Evolutionary conservation across 352 stramenopile species (phyloP), one percentile per base, ranked within the genome.

Genomic region (Phytophthora boehmeriae): DNA sequence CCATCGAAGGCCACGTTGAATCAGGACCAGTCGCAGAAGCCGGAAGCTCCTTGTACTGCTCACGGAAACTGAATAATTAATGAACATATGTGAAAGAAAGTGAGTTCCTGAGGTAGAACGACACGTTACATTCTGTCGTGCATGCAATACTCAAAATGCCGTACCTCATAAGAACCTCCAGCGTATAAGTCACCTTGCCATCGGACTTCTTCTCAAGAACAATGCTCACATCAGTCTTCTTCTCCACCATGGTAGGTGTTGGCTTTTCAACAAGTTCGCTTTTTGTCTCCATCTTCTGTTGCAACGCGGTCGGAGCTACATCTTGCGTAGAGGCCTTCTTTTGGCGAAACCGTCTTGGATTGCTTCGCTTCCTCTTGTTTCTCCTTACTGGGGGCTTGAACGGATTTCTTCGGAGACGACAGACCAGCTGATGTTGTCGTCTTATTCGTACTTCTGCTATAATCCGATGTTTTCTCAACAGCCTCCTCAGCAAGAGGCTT

Each of bases 1-100:
- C 79, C 82, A 91, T 89, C 5, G 73, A 84, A 25, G 80, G 79
- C 82, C 82, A 91, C 48, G 77, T 78, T 10, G 73, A 76, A 28
- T 83, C 76, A 4, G 71, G 50, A 5, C 62, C 69, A 27, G 58
- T 64, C 49, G 59, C 66, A 36, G 67, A 63, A 59, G 58, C 62
- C 1, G 82, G 82, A 16, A 91, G 52, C 11, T 88, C 77, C 38
- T 71, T 83, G 63, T 73, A 89, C 25, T 76, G 52, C 19, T 89
- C 77, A 34, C 75, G 79, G 54, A 88, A 86, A 52, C 76, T 84
- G 45, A 32, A 60, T 83, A 49, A 32, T 57, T 58, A 23, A 54
- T 46, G 5, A 59, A 45, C 28, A 61, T 48, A 48, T 4, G 68
- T 16, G 51, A 11, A 14, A 25, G 34, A 41, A 13, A 51, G 16